These are phyloP conservation scores for Haplosporangium sp. DNA, from an alignment of 371 early-diverging fungal species.

Conservation along the genomic window DNA sequence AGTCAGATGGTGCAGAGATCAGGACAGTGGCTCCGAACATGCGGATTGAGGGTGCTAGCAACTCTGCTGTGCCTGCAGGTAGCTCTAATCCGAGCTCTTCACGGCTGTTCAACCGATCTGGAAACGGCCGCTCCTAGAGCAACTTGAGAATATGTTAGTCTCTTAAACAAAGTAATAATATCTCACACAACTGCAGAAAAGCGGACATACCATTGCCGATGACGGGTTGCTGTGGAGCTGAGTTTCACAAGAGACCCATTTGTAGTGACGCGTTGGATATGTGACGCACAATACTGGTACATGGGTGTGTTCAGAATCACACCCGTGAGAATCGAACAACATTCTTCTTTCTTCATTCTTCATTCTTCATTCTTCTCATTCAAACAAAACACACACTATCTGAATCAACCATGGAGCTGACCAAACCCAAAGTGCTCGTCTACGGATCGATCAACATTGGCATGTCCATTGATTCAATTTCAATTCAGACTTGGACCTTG, in stretches of 20 bases:
- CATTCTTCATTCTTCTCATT: background rate
- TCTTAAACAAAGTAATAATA: too few relatives aligned
- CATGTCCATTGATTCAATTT: slow-evolving; percentile 64
- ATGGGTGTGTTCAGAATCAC: too few relatives aligned
- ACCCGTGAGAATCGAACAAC: too few relatives aligned
- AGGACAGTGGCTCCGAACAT: slow-evolving; percentile 20
- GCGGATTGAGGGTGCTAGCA: slow-evolving; percentile 6
- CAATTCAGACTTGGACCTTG: too few relatives aligned
- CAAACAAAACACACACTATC: background rate
- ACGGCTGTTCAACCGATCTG: background rate
- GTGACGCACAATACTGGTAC: too few relatives aligned
- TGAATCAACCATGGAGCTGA: slow-evolving; percentile 11
- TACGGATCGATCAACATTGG: slow-evolving; percentile 93
- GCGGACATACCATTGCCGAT: too few relatives aligned
- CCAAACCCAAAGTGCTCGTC: slow-evolving; percentile 68
- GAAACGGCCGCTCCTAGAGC: background rate
- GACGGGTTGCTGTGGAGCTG: too few relatives aligned
- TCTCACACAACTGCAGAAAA: too few relatives aligned
- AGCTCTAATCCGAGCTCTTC: background rate
- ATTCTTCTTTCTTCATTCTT: background rate
- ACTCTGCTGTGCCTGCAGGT: background rate
- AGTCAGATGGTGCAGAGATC: slow-evolving; percentile 18
- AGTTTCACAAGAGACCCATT: too few relatives aligned
- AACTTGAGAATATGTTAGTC: background rate
- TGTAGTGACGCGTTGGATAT: too few relatives aligned